Evolutionary conservation across 371 early-diverging fungal genomes (phyloP).

Genomic region (Mortierella sp.): DNA sequence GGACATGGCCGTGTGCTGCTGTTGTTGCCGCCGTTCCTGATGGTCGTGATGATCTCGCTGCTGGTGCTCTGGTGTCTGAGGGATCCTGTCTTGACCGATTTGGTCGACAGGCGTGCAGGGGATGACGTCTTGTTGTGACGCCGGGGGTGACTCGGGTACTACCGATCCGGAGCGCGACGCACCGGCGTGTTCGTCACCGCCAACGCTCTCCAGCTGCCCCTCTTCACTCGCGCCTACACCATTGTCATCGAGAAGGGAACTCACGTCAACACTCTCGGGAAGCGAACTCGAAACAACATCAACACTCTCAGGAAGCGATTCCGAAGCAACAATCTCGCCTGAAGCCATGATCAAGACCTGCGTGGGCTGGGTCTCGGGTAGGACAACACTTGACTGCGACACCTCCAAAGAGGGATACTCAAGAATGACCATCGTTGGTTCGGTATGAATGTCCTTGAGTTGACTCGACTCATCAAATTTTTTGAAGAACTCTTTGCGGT

Average conservation of each 20-base stretch:
- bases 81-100: slow-evolving; percentile 1
- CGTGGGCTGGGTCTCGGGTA: neutral
- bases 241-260: neutral
- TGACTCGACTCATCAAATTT: neutral
- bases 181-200: neutral
- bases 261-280: neutral
- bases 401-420: neutral
- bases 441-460: neutral
- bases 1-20: slow-evolving; percentile 16
- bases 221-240: neutral
- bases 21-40: neutral
- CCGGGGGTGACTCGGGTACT: neutral
- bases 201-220: neutral
- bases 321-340: neutral
- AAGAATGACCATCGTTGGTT: neutral
- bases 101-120: neutral
- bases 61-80: neutral
- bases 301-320: neutral
- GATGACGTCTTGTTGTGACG: neutral
- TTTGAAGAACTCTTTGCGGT: neutral
- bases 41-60: neutral
- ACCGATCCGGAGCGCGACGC: slow-evolving; percentile 1
- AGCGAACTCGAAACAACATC: neutral
- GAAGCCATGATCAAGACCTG: neutral
- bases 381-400: neutral